Evolutionary conservation across 768 basidiomycete species (phyloP), one percentile per base, ranked within the genome.

Genomic region (Lyophyllum semitale): DNA sequence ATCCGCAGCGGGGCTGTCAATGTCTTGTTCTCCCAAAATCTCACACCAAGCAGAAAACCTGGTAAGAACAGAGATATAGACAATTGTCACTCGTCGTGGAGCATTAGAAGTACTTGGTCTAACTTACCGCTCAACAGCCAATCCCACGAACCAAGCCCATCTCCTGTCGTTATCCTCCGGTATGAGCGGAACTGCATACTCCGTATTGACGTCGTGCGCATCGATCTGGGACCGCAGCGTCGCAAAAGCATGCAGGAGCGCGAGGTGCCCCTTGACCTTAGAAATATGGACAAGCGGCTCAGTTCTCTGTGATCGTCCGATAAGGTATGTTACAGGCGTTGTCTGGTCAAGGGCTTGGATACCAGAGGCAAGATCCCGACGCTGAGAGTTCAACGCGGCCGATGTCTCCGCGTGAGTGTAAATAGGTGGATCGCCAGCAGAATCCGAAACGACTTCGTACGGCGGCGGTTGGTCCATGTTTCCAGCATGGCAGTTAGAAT

Each of bases 131-230:
- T 76, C 73, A 6, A 72, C 74, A n/a, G 73, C 69, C 48, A 72
- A 53, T 2, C 64, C 67, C 2, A 76, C 72, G 57, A 76, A 73
- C 70, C 71, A 72, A 33, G 61, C 59, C 74, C 73, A 74, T 38
- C 64, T 61, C 48, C 57, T 59, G 25, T 72, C 71, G 25, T 55
- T 62, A 37, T 69, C 63, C 2, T 52, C 37, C 0, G 63, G 59
- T 33, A 69, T 49, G 26, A 67, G 17, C 26, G 58, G 42, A 37
- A 59, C 50, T 9, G 35, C 44, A 1, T 6, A 25, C 32, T 56
- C 30, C 7, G 47, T 51, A 18, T 49, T 22, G 0, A 43, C 33
- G 11, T 46, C 15, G 37, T 47, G 27, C 8, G 22, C 50, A 26
- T 71, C 69, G 3, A 73, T 67, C 6, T 49, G 50, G 11, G 53